Evolutionary conservation across 2,329 filamentous ascomycete genomes (phyloP), one percentile per base, ranked within the genome.

Genomic region (Neurospora crassa): DNA sequence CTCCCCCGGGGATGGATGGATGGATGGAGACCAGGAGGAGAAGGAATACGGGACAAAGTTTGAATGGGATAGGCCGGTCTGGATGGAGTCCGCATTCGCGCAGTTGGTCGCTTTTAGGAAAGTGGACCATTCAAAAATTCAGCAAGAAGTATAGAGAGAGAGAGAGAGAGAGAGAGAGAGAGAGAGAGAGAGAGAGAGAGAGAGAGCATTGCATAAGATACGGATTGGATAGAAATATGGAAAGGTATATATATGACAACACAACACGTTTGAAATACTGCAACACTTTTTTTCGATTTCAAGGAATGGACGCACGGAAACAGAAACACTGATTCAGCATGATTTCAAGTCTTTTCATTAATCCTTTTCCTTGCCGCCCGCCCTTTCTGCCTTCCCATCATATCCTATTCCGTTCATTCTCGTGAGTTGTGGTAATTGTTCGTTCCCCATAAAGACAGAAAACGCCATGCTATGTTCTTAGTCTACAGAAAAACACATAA

Each of bases 381-480:
- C 53, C 53, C 7, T 16, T 37, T 37, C 53, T 11, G 29, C 53
- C 34, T n/a, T 37, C 53, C 53, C 37, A 63, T 34, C 53, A 24
- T 59, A 63, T 63, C 53, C 24, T 63, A 63, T 59, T 11, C 53
- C 53, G 18, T 63, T 63, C 2, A 4, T 34, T 63, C 34, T 63
- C 53, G 24, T 34, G 53, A 18, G 24, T 18, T 63, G 53, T 34
- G 53, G 14, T 63, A 63, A 63, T 5, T 34, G 53, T 63, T 63
- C 53, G 53, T 63, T 34, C 24, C 53, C 53, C 53, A 34, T 63
- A 63, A 59, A 59, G 24, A 59, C 47, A 59, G 24, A 63, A 63
- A 63, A 63, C 53, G 53, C 53, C 53, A 63, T 63, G 53, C 53
- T 63, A 63, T 63, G 53, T 63, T 63, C 53, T 63, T 63, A 63